Conservation (phyloP, 2,329 filamentous ascomycete genomes). For the Aureobasidium sp. region DNA sequence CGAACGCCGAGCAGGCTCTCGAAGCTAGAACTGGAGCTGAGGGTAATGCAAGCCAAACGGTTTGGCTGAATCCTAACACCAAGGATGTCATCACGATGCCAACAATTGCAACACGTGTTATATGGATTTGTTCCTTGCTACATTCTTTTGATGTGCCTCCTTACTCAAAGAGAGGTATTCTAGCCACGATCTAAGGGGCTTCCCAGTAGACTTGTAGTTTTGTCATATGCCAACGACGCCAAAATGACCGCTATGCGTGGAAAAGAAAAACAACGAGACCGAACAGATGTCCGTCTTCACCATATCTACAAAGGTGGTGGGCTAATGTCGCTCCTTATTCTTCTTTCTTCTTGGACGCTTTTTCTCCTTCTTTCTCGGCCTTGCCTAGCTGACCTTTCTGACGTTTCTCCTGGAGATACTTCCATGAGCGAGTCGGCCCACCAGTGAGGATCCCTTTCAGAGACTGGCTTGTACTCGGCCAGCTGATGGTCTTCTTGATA, state of each 20-base stretch:
- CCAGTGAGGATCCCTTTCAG: slow-evolving; percentile 76
- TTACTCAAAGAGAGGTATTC: background rate
- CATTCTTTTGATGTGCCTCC: no score
- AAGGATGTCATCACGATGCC: background rate
- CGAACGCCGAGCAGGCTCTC: background rate
- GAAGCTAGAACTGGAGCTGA: no score
- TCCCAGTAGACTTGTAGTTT: background rate
- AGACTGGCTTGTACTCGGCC: slow-evolving; percentile 85
- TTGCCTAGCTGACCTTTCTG: slow-evolving; percentile 28
- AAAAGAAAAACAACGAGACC: background rate
- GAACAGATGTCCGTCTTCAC: background rate
- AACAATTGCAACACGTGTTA: background rate
- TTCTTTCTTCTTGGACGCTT: slow-evolving; percentile 4
- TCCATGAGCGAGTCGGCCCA: slow-evolving; percentile 58
- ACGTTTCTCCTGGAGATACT: slow-evolving; percentile 75
- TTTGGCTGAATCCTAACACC: no score
- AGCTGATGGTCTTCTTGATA: slow-evolving; percentile 80
- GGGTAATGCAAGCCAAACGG: no score
- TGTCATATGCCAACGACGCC: background rate
- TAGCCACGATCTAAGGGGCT: background rate
- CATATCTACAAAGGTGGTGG: background rate
- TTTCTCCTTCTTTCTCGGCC: slow-evolving; percentile 11
- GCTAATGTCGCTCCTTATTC: background rate
- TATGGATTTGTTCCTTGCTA: no score
- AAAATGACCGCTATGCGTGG: background rate